Base-by-base conservation (phyloP, 768 basidiomycete genomes). In the Mycena alexandri region DNA sequence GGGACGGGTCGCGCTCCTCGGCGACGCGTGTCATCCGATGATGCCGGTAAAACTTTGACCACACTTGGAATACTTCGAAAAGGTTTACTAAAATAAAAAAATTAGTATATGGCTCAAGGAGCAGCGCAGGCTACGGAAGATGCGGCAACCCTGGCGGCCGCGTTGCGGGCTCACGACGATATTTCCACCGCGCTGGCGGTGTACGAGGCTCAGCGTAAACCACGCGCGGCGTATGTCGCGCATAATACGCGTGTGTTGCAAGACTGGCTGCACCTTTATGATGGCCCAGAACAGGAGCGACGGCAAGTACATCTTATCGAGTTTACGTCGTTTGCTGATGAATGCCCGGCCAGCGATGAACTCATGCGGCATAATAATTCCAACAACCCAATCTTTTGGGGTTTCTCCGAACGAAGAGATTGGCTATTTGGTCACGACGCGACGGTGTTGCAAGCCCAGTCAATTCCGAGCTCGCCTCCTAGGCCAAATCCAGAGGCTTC, bases 321-420 rank as follows among this genome's bases (percentile, higher is more conserved):
- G 9, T 25, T n/a, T 43, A 9, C 12, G n/a, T 12, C 16, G 1
- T 44, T 19, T 47, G 0, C 33, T 38, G 12, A 21, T 1, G 5
- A 12, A 1, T 13, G 5, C 10, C 38, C 14, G 1, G 1, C 13
- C 34, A 87, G 88, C 82, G 78, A 78, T n/a, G 63, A 57, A 7
- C 82, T 83, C 43, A 86, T 83, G 82, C 77, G 74, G 38, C 70
- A 72, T 1, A 81, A 81, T 48, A 65, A 80, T 59, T 34, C 21
- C 14, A 72, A 76, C 22, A 84, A 83, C 65, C 78, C 79, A 53
- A 87, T 87, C 44, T 85, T 86, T 71, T 87, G 86, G 86, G 85
- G 83, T 9, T 85, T 84, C 71, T 77, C 79, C 63, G 74, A 72
- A 44, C 86, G 86, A 78, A 84, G 68, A 54, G 65, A 51, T 56